Base-by-base conservation (phyloP, 1,139 yeast species). In the Diutina rugosa region DNA sequence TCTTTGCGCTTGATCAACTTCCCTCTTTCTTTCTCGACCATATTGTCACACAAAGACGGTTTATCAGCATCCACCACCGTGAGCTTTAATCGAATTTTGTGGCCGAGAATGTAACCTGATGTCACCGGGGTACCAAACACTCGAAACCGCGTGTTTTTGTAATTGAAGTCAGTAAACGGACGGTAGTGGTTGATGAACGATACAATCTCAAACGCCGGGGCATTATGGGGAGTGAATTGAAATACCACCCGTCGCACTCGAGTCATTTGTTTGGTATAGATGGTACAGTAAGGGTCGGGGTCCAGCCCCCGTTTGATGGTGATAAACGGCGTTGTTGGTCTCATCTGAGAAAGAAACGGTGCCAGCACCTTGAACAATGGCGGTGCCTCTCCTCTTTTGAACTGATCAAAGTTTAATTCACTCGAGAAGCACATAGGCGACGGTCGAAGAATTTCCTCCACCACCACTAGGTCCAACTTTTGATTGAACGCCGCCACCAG, bases 121-220 rank as follows among this genome's bases (percentile, higher is more conserved):
- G 69, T 57, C 4, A 73, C 61, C 4, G 76, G 63, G 0, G 78
- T 70, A 2, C 80, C 80, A 29, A 72, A 58, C 1, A 74, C 64
- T 56, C 80, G 63, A 60, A 76, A 76, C 30, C 78, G 62, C 1
- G 79, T 75, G 41, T 61, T 61, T 52, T 69, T 68, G 59, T 72
- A 75, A 41, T 56, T 63, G 61, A 76, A 76, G 61, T 76, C 80
- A 12, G 77, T 67, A 62, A 72, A 73, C 2, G 79, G 77, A 56
- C 69, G 66, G 59, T 64, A 68, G 56, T 70, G 71, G 62, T 73
- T 71, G 62, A 72, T 73, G 58, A 74, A 75, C 57, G 69, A 60
- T 7, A 72, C 53, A 4, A 76, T 59, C 54, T 65, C 68, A 58
- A 72, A 68, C 7, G 58, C 35, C 9, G 58, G 55, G 21, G 53